Evolutionary conservation across 1,139 yeast species (phyloP).

Genomic region (Sugiyamaella sp.): DNA sequence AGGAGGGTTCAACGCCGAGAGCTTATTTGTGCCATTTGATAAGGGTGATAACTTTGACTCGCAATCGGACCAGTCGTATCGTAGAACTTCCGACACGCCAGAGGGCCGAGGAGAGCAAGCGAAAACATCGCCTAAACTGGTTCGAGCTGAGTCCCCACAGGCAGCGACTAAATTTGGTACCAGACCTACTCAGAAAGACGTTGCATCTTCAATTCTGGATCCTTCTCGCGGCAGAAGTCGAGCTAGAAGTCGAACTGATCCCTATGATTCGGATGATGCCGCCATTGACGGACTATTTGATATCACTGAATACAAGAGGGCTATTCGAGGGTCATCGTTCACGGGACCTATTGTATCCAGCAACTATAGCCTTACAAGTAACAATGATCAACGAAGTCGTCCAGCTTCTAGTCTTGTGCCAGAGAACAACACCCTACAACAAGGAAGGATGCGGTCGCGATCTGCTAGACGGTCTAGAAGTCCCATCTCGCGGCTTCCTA

Average conservation of each 20-base stretch:
- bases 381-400: constrained; percentile 3
- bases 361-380: neutral
- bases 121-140: neutral
- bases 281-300: constrained; percentile 16
- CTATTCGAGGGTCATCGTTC: constrained; percentile 1
- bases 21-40: constrained; percentile 19
- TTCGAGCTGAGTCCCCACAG: neutral
- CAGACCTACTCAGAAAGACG: neutral
- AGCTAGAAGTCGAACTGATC: constrained; percentile 4
- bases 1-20: constrained; percentile 14
- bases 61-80: constrained; percentile 7
- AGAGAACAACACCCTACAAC: neutral
- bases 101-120: neutral
- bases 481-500: constrained; percentile 24
- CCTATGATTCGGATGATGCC: constrained; percentile 16
- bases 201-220: constrained; percentile 11
- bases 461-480: constrained; percentile 20
- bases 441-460: constrained; percentile 3
- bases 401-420: neutral
- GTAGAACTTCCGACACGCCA: neutral
- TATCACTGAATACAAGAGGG: constrained; percentile 9
- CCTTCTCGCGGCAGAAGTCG: constrained; percentile 12
- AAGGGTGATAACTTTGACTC: constrained; percentile 22
- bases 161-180: neutral
- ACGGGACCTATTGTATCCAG: constrained; percentile 4